Base-by-base conservation (phyloP, 805 yeast genomes). In the Candida patagonica region DNA sequence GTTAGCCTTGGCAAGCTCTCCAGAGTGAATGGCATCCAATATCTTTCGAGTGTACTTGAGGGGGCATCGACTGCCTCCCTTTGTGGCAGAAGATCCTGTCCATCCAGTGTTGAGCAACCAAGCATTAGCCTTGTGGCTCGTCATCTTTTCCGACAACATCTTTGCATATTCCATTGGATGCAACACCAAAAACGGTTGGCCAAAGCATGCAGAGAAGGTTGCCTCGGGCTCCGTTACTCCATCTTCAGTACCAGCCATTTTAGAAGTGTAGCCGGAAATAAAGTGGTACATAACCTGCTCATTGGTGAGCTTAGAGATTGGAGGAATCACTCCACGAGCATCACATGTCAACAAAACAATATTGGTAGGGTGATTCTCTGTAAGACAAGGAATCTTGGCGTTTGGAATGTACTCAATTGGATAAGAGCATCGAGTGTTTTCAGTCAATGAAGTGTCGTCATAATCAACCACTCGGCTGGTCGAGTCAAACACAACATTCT, bases 231-330 rank as follows among this genome's bases (percentile, higher is more conserved):
- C 96, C 47, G 96, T 88, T 51, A 89, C 85, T 66, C 98, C 98
- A 64, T 85, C 94, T 69, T 89, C 98, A 40, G 98, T 89, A 64
- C 97, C 97, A 47, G 98, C 96, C 95, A 89, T 89, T 77, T 92
- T 89, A 42, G 97, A 89, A 47, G 98, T 89, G 76, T 89, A 89
- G 57, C 98, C 98, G 49, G 95, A 82, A 55, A 89, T 89, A 70
- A 89, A 89, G 70, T 89, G 97, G 75, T 92, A 89, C 97, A 92
- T 89, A 50, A 89, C 97, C 70, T 89, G 97, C 54, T 89, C 84
- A 60, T 86, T 86, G 30, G 94, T 74, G 62, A 89, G 76, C 67
- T 80, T 85, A 48, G 96, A 87, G 49, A 89, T 94, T 48, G 97
- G 97, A 41, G 98, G 98, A 55, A 89, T 73, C 29, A 89, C 96